Base-by-base conservation (phyloP, 2,329 filamentous ascomycete species). In the Hypoxylon sp. region DNA sequence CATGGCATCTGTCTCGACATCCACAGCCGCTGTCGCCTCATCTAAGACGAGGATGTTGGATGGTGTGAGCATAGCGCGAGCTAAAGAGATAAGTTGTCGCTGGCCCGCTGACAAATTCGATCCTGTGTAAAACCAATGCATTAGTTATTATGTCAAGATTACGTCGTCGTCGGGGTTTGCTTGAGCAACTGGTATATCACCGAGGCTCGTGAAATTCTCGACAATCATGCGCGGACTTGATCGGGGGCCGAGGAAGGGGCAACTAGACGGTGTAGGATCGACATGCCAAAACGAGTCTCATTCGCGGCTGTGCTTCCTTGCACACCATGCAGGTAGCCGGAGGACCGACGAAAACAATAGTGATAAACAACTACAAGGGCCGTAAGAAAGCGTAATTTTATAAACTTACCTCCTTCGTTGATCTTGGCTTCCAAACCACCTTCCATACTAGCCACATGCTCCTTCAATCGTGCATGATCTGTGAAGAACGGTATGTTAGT, bases 41-140 rank as follows among this genome's bases (percentile, higher is more conserved):
- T 99, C 94, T 19, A 99, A 81, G 2, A 99, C 92, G 54, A 99
- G 81, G 65, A 99, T 97, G 73, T 97, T 97, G 73, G 90, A 96
- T 9, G 94, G 94, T 4, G 93, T 95, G 36, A 99, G 82, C 71
- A 99, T 83, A 19, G 95, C 95, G 38, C 94, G 90, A 29, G 95
- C 94, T 34, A 99, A 81, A 12, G 92, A 97, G 42, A 99, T 83
- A 52, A 99, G 85, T 74, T 99, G 94, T 43, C 93, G 86, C 73
- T 99, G 95, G 38, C 94, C 94, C 70, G 95, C 89, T 49, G 91
- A 97, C 50, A 99, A 82, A 71, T 99, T 99, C 52, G 91, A 96
- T 47, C 94, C 90, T 92, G 67, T 51, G 37, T 19, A 37, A 34
- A n/a, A 60, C 64, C 46, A 69, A 60, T 51, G 26, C 26, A 46